phyloP scores from a whole-genome alignment of 2,329 filamentous ascomycete genomes.

The Ophiostoma angusticollis region DNA sequence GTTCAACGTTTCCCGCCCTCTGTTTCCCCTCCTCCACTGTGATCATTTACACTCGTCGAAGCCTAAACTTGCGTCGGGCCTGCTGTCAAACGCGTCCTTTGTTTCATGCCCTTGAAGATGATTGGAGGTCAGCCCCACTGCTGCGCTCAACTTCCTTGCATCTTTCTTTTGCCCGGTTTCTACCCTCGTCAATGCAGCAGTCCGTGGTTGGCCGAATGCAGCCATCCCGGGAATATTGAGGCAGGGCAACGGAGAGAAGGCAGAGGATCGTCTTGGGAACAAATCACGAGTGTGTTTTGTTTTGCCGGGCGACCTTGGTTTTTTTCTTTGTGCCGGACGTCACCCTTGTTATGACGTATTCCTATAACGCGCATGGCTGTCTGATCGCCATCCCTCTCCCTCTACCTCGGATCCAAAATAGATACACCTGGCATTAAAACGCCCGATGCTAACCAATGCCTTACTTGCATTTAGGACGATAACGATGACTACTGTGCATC shows the following conservation, averaged over 20 bases:
- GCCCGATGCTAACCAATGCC: too few relatives aligned
- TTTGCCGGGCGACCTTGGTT: constrained; percentile 2
- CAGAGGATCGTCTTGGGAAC: neutral
- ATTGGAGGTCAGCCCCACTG: constrained; percentile 10
- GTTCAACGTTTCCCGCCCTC: neutral
- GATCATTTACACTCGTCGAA: constrained; percentile 7
- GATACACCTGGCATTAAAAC: neutral
- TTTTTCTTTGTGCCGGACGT: neutral
- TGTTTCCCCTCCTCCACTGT: too few relatives aligned
- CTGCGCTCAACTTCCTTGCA: constrained; percentile 1
- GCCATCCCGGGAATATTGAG: neutral
- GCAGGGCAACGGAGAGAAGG: neutral
- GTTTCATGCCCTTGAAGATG: constrained; percentile 9
- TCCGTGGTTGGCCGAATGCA: constrained; percentile 6
- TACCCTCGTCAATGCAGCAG: neutral
- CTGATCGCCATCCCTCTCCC: constrained; percentile 5
- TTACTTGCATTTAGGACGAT: constrained; percentile 40
- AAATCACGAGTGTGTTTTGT: neutral
- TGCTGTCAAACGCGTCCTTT: constrained; percentile 12
- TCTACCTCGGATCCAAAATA: neutral
- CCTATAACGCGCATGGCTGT: constrained; percentile 2
- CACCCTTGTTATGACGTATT: neutral
- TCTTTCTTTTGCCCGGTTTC: neutral
- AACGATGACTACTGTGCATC: constrained; percentile 86
- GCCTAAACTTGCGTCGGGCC: constrained; percentile 7